phyloP scores from a whole-genome alignment of 352 stramenopile genomes.

The Phytopythium mirpurense region DNA sequence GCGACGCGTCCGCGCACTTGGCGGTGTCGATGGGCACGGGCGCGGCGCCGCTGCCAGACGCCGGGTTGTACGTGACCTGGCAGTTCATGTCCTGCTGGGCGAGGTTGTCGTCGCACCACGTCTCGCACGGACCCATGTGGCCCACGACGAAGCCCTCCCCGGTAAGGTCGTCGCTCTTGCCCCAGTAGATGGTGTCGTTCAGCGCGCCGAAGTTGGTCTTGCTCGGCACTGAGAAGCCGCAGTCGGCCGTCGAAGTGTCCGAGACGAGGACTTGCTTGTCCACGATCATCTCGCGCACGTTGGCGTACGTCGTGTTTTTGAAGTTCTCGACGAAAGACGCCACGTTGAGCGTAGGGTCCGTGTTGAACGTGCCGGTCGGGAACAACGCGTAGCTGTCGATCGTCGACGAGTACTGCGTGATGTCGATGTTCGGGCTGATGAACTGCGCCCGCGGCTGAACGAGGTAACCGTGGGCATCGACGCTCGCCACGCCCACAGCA shows the following conservation, averaged over 20 bases:
- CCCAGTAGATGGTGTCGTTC: slow-evolving; percentile 35
- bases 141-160: slow-evolving; percentile 26
- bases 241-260: slow-evolving; percentile 18
- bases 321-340: slow-evolving; percentile 31
- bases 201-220: slow-evolving; percentile 24
- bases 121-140: slow-evolving; percentile 41
- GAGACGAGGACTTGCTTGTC: slow-evolving; percentile 28
- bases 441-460: slow-evolving; percentile 31
- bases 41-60: slow-evolving; percentile 16
- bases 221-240: slow-evolving; percentile 35
- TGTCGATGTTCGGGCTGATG: slow-evolving; percentile 26
- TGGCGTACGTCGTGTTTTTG: slow-evolving; percentile 37
- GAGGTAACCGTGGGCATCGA: slow-evolving; percentile 30
- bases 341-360: slow-evolving; percentile 21
- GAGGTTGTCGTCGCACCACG: slow-evolving; percentile 33
- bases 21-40: slow-evolving; percentile 32
- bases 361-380: slow-evolving; percentile 28
- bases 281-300: slow-evolving; percentile 26
- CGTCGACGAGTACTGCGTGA: slow-evolving; percentile 34
- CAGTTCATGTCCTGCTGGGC: slow-evolving; percentile 35
- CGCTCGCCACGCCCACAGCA: slow-evolving; percentile 11
- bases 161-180: slow-evolving; percentile 23
- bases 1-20: slow-evolving; percentile 26
- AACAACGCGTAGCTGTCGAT: slow-evolving; percentile 35
- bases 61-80: slow-evolving; percentile 20